These are phyloP conservation scores for Penicillium sp. DNA, from an alignment of 2,329 filamentous ascomycete genomes.

Conservation along the genomic window DNA sequence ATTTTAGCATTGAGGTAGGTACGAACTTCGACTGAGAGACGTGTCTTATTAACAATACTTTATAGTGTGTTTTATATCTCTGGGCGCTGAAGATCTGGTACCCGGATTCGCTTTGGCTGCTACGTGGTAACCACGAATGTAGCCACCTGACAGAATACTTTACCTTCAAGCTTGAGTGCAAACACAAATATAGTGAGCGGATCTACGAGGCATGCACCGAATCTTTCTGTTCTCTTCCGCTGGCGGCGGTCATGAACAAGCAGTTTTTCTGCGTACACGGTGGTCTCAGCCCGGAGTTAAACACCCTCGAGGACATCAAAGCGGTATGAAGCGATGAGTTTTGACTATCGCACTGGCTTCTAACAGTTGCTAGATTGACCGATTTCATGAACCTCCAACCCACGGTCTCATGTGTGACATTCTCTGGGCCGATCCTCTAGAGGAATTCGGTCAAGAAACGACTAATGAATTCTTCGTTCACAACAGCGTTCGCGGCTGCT, in stretches of 20 bases:
- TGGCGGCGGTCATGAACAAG: slow-evolving; percentile 99
- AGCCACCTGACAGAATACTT: slow-evolving; percentile 99
- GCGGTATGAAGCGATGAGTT: slow-evolving; percentile 60
- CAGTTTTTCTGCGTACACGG: slow-evolving; percentile 99
- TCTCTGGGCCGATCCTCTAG: slow-evolving; percentile 95
- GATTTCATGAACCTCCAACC: slow-evolving; percentile 95
- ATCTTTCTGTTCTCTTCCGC: slow-evolving; percentile 89
- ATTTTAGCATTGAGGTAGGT: slow-evolving; percentile 98
- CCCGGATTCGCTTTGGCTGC: slow-evolving; percentile 92
- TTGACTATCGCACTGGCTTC: slow-evolving; percentile 31
- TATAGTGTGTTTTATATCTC: slow-evolving; percentile 86
- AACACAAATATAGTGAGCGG: slow-evolving; percentile 97
- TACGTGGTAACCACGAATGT: slow-evolving; percentile 98
- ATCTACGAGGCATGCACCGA: slow-evolving; percentile 99
- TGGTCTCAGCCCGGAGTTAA: slow-evolving; percentile 91
- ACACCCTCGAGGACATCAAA: slow-evolving; percentile 93
- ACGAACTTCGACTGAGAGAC: too few species aligned
- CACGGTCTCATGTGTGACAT: slow-evolving; percentile 99
- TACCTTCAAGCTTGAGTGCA: slow-evolving; percentile 99
- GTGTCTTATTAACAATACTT: background rate
- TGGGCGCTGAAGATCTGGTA: slow-evolving; percentile 99
- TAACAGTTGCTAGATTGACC: too few species aligned
- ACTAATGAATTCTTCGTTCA: slow-evolving; percentile 96
- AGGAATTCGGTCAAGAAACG: slow-evolving; percentile 99
- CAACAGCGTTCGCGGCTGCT: slow-evolving; percentile 97